Base-by-base conservation (phyloP, 179 eudicot species). In the Silene noctiflora region DNA sequence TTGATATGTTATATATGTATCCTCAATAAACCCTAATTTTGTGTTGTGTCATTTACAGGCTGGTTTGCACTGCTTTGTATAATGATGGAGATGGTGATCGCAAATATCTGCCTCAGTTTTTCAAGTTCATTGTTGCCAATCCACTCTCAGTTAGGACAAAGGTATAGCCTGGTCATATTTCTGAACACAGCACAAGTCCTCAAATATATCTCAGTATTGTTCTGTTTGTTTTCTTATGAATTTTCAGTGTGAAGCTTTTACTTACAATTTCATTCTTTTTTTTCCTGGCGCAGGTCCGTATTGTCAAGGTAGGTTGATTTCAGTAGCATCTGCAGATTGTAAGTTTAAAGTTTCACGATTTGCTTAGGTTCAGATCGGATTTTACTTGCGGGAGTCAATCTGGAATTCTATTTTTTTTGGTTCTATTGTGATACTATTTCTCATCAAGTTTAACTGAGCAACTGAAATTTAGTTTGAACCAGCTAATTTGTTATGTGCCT, bases 61-160 rank as follows among this genome's bases (percentile, higher is more conserved):
- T 95, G 86, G 97, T 95, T 75, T 95, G 99, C 79, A 84, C 93
- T 74, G 99, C 99, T 33, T 83, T 86, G 82, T 95, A 95, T 80
- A 89, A 75, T 84, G 99, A 93, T 69, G 88, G 88, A 39, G 99
- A 91, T 63, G 86, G 83, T 72, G 99, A 93, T 14, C 97, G 95
- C 69, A 95, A 95, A 87, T 88, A 95, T 90, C 90, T 95, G 67
- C 99, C 99, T 22, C 97, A 95, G 83, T 95, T 86, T 84, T 95
- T 95, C 89, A 95, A 95, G 86, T 95, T 95, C 82, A 83, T 88
- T 59, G 99, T 95, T 76, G 92, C 99, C 70, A 95, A 95, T 85
- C 97, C 97, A 70, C 96, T 95, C 84, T 95, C 99, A 73, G 99
- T 95, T 51, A 90, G 95, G 84, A 95, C 99, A 21, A 95, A 95